Evolutionary conservation across 371 early-diverging fungal species (phyloP), one percentile per base, ranked within the genome.

Genomic region (Batkoa obscura): DNA sequence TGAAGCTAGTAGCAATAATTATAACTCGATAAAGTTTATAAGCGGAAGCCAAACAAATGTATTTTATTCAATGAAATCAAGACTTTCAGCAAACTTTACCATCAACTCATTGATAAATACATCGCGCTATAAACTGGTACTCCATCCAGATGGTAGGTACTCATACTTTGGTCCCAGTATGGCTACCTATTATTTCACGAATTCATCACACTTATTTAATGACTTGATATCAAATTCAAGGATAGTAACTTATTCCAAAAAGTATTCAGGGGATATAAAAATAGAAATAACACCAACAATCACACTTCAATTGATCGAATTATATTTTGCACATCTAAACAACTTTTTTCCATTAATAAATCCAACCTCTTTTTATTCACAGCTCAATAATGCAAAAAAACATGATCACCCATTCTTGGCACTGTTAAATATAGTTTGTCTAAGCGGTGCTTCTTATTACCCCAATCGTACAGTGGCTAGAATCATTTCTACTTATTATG

Each of bases 301-400:
- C 8, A 50, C 31, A 12, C 13, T 50, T 17, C 51, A 50, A 35
- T 35, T 50, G 23, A 34, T 50, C 10, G 51, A 50, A 36, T 35
- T 50, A 12, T 50, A 50, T 15, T 50, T 50, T 35, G 51, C 51
- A 3, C 34, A 50, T 15, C 51, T 50, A 3, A 50, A 50, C 34
- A 13, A 23, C 6, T 50, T 50, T 15, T 50, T 31, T 36, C 51
- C 51, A 6, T 13, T 50, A 23, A 13, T 50, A 6, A 15, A 50
- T 35, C 51, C 51, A 32, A 50, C 51, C 4, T 5, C 34, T 15
- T 50, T 50, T 36, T 50, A 50, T 35, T 50, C 51, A 13, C 31
- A 50, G 34, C 15, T 50, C 12, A 23, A 50, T 35, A 23, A 23
- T 23, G 32, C 32, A 12, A 35, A 35, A 12, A 10, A 15, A 13